Conservation (phyloP, 1,284 basidiomycete genomes). For the Amylostereum areolatum region DNA sequence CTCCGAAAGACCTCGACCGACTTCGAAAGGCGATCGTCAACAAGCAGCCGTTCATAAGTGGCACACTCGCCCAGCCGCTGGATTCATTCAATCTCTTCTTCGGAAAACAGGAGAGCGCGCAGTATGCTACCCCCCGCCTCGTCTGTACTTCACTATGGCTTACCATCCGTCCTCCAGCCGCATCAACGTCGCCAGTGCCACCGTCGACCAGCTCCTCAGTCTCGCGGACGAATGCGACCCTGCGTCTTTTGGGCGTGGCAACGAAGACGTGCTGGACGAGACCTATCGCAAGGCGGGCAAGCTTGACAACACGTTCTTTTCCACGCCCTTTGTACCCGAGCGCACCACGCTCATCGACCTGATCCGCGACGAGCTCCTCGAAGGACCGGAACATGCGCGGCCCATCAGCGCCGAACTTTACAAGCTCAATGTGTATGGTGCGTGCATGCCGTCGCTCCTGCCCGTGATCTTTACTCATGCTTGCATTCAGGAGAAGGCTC, state of each 20-base stretch:
- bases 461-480: background rate
- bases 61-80: too few species aligned
- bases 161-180: background rate
- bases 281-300: constrained; percentile 20
- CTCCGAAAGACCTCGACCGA: too few species aligned
- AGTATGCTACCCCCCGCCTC: too few species aligned
- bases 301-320: constrained; percentile 16
- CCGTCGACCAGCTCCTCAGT: background rate
- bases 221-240: constrained; percentile 13
- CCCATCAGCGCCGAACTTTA: constrained; percentile 18
- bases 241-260: constrained; percentile 18
- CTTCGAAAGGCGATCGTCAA: too few species aligned
- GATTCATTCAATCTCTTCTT: too few species aligned
- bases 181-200: background rate
- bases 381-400: constrained; percentile 7
- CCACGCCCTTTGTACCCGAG: constrained; percentile 14
- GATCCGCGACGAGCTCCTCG: constrained; percentile 12
- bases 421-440: constrained; percentile 25
- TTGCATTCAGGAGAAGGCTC: constrained; percentile 25
- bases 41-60: too few species aligned
- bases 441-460: constrained; percentile 1
- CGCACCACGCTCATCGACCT: constrained; percentile 8
- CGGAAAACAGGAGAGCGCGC: too few species aligned
- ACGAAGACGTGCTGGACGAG: constrained; percentile 17
- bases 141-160: too few species aligned